Conservation (phyloP, 2,329 filamentous ascomycete species). For the Lecanosticta acicola region DNA sequence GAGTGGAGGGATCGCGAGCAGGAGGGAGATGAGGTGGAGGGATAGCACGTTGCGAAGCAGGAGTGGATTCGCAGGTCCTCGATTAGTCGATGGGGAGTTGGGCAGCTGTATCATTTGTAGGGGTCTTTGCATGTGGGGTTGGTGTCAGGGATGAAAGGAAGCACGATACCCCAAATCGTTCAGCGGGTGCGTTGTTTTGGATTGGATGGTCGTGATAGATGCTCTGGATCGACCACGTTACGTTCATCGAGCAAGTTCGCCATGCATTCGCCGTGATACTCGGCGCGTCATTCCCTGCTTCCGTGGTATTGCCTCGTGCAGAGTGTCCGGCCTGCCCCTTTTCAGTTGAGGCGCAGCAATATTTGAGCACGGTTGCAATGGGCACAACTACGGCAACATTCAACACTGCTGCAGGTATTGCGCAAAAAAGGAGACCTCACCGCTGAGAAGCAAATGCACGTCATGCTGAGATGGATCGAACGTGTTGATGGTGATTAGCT, state of each 20-base stretch:
- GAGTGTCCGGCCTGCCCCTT: too few relatives aligned
- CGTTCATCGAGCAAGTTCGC: not conserved
- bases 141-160: not conserved
- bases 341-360: too few relatives aligned
- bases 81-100: not conserved
- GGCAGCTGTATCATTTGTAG: not conserved
- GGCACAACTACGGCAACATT: too few relatives aligned
- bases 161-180: not conserved
- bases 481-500: not conserved
- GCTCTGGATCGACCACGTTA: not conserved
- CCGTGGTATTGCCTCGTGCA: too few relatives aligned
- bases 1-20: conserved; percentile 14
- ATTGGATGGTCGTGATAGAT: too few relatives aligned
- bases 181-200: too few relatives aligned
- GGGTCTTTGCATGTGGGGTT: too few relatives aligned
- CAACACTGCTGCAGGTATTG: too few relatives aligned
- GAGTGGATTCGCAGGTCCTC: conserved; percentile 4
- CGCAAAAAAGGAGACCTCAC: too few relatives aligned
- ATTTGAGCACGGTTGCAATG: too few relatives aligned
- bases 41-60: conserved; percentile 6
- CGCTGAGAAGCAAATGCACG: too few relatives aligned
- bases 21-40: conserved; percentile 8
- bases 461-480: not conserved
- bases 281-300: too few relatives aligned
- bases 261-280: not conserved